These are phyloP conservation scores for Aspergillus mulundensis DNA, from an alignment of 495 filamentous ascomycete genomes.

Conservation along the genomic window DNA sequence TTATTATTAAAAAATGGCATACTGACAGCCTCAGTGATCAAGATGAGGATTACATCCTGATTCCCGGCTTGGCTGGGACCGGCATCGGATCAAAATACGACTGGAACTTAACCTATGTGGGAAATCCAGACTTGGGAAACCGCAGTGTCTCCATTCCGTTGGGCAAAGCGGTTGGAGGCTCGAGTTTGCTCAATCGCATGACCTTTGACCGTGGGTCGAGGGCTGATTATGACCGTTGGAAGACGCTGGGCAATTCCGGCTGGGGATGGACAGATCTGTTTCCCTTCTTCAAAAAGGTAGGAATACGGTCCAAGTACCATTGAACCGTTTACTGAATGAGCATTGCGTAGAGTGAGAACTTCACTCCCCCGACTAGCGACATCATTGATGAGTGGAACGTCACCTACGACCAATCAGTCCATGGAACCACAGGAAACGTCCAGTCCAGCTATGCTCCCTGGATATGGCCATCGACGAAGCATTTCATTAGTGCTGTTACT, in stretches of 20 bases:
- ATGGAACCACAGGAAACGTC: background rate
- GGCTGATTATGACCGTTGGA: slow-evolving; percentile 4
- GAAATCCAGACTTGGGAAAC: background rate
- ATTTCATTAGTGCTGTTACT: slow-evolving; percentile 3
- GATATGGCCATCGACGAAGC: slow-evolving; percentile 5
- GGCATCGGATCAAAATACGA: slow-evolving; percentile 6
- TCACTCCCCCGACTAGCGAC: background rate
- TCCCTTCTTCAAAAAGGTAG: background rate
- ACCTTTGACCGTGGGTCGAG: slow-evolving; percentile 4
- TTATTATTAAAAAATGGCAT: background rate
- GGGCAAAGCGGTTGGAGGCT: slow-evolving; percentile 7
- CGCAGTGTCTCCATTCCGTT: slow-evolving; percentile 2
- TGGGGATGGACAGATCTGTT: background rate
- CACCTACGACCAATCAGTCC: background rate
- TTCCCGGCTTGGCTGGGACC: background rate
- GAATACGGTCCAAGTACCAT: background rate
- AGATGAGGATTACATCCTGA: background rate
- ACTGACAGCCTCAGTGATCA: background rate
- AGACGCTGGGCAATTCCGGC: background rate
- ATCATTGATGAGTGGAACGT: background rate
- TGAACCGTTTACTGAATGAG: background rate
- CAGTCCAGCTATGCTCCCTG: slow-evolving; percentile 7
- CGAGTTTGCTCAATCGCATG: slow-evolving; percentile 8
- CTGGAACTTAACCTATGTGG: slow-evolving; percentile 8
- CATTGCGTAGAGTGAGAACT: slow-evolving; percentile 6